These are phyloP conservation scores for Aspergillus flavus DNA, from an alignment of 2,329 filamentous ascomycete species.

Conservation along the genomic window DNA sequence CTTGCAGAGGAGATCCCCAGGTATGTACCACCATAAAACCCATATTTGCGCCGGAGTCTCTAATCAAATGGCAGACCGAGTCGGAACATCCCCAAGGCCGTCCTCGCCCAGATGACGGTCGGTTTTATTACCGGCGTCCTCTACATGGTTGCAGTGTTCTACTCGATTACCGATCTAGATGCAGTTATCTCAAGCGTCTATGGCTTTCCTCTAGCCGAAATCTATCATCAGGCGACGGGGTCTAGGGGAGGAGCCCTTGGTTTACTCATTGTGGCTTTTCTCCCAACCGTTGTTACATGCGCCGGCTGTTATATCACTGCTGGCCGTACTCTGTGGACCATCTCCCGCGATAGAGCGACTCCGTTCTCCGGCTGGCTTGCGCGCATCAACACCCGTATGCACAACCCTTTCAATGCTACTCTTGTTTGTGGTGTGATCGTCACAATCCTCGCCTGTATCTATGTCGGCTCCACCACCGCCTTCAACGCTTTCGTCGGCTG, in stretches of 20 bases:
- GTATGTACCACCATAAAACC: constrained; percentile 20
- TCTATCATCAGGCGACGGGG: constrained; percentile 54
- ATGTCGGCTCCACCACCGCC: constrained; percentile 57
- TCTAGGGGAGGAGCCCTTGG: constrained; percentile 57
- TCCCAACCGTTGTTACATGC: constrained; percentile 57
- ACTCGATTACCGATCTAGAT: constrained; percentile 48
- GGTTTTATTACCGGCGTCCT: constrained; percentile 52
- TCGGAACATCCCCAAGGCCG: constrained; percentile 53
- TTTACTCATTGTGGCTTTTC: constrained; percentile 59
- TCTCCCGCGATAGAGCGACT: constrained; percentile 63
- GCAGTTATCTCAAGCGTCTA: constrained; percentile 29
- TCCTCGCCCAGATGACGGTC: constrained; percentile 51
- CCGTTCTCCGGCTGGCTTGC: constrained; percentile 58
- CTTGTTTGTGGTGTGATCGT: constrained; percentile 56
- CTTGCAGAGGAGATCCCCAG: constrained; percentile 65
- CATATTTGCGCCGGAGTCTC: neutral
- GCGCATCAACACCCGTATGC: constrained; percentile 56
- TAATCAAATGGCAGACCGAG: constrained; percentile 32
- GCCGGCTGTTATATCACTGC: constrained; percentile 61
- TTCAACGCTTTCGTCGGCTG: constrained; percentile 62
- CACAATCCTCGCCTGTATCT: constrained; percentile 59
- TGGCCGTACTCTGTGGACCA: constrained; percentile 63
- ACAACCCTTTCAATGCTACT: constrained; percentile 63
- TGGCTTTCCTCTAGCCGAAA: constrained; percentile 51
- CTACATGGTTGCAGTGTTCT: constrained; percentile 56